These are phyloP conservation scores for Vigna trinervia DNA, from an alignment of 306 rosid genomes.

Conservation along the genomic window DNA sequence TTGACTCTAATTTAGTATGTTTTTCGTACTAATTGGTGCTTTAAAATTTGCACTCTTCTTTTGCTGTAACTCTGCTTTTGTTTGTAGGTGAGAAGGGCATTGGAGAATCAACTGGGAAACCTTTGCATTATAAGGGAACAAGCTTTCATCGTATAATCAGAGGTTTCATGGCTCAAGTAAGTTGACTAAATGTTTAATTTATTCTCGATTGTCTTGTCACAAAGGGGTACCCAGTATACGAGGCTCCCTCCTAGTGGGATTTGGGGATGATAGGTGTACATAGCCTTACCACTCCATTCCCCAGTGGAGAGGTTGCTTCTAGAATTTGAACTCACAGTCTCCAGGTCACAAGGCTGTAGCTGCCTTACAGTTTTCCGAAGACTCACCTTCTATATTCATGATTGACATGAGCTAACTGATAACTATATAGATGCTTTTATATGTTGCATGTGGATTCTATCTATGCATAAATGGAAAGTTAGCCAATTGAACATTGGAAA, in stretches of 20 bases:
- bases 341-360: background rate
- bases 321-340: background rate
- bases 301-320: background rate
- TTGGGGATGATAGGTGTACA: background rate
- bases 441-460: slow-evolving; percentile 22
- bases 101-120: slow-evolving; percentile 83
- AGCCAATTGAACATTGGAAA: slow-evolving; percentile 11
- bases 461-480: background rate
- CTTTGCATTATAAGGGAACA: slow-evolving; percentile 88
- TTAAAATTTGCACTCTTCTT: slow-evolving; percentile 8
- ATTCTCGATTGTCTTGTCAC: slow-evolving; percentile 29
- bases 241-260: background rate
- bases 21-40: slow-evolving; percentile 10
- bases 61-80: slow-evolving; percentile 31
- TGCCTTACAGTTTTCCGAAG: background rate
- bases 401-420: slow-evolving; percentile 34
- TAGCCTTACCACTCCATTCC: background rate
- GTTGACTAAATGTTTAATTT: slow-evolving; percentile 45
- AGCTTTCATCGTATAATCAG: slow-evolving; percentile 83
- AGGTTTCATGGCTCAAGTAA: slow-evolving; percentile 99
- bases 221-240: background rate
- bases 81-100: slow-evolving; percentile 88
- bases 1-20: background rate
- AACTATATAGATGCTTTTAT: slow-evolving; percentile 23
- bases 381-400: background rate